Evolutionary conservation across 2,329 filamentous ascomycete species (phyloP), one percentile per base, ranked within the genome.

Genomic region (Exophiala dermatitidis): DNA sequence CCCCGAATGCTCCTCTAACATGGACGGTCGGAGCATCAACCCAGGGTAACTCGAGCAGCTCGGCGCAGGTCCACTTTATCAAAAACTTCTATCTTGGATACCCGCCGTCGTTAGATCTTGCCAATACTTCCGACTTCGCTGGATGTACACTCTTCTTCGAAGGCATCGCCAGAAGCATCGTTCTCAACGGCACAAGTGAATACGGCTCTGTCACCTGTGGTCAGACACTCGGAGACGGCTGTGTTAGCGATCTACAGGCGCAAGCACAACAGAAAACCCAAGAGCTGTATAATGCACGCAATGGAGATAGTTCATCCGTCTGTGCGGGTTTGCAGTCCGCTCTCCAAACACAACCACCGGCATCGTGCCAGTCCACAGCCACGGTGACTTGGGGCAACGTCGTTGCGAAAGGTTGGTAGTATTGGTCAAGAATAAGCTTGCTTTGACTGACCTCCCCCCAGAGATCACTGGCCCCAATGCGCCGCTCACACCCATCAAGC

Each of bases 131-230:
- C 5, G 37, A 10, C 8, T 50, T 57, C 29, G 40, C 41, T 8
- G 52, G 55, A 12, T 57, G 55, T 33, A 52, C 55, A n/a, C 29
- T 57, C 8, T 54, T 57, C 45, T 57, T 57, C 31, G 55, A 57
- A 37, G 55, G 55, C 29, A 57, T 57, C 36, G 52, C 55, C 3
- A 38, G 48, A 28, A 57, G 55, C 32, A 42, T 57, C 19, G 34
- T 52, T 2, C 46, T 57, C 34, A 52, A 52, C 26, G 42, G 52
- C 31, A 33, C 33, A 4, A 36, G 36, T 9, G 51, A 54, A 12
- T 57, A 52, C 43, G 48, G 51, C 31, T 38, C 51, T 3, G 46
- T 57, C 34, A 57, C 51, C 10, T 57, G 55, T 38, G 34, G 46
- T 19, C 40, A 51, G 45, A 41, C 52, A 3, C 46, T 57, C 28